phyloP scores from a whole-genome alignment of 805 yeast species.

The Dipodascopsis uninucleata region DNA sequence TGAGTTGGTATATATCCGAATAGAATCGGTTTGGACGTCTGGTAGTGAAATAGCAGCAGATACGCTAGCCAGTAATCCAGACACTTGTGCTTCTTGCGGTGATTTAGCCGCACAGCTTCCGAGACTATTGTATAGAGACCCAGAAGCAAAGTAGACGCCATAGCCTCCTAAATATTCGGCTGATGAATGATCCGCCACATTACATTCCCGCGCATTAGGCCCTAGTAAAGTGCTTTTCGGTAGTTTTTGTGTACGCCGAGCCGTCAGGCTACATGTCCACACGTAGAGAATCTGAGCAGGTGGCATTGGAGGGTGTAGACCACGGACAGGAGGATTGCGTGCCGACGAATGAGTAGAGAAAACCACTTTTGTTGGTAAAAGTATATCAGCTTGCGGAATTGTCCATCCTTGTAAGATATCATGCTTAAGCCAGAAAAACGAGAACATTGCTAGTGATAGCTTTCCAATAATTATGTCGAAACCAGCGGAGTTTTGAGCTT shows the following conservation, averaged over 20 bases:
- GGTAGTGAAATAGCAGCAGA: background rate
- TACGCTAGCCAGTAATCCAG: constrained; percentile 8
- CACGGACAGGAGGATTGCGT: too few species aligned
- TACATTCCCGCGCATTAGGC: too few species aligned
- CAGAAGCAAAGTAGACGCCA: constrained; percentile 12
- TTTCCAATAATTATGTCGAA: constrained; percentile 15
- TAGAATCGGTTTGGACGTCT: background rate
- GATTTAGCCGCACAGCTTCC: constrained; percentile 6
- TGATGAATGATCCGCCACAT: too few species aligned
- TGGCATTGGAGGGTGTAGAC: too few species aligned
- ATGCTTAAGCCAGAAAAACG: constrained; percentile 11
- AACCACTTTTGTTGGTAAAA: constrained; percentile 3
- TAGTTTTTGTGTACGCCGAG: background rate
- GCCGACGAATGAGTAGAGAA: too few species aligned
- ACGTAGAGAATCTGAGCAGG: too few species aligned
- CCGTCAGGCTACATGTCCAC: constrained; percentile 4
- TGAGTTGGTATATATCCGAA: constrained; percentile 13
- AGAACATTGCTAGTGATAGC: background rate
- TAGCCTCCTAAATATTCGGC: constrained; percentile 8
- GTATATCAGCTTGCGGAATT: constrained; percentile 1
- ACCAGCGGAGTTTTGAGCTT: background rate
- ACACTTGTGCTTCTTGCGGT: background rate
- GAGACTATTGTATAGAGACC: constrained; percentile 11
- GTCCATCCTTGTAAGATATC: constrained; percentile 7
- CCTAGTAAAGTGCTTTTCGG: background rate